Base-by-base conservation (phyloP, 2,329 filamentous ascomycete genomes). In the Didymella keratinophila region DNA sequence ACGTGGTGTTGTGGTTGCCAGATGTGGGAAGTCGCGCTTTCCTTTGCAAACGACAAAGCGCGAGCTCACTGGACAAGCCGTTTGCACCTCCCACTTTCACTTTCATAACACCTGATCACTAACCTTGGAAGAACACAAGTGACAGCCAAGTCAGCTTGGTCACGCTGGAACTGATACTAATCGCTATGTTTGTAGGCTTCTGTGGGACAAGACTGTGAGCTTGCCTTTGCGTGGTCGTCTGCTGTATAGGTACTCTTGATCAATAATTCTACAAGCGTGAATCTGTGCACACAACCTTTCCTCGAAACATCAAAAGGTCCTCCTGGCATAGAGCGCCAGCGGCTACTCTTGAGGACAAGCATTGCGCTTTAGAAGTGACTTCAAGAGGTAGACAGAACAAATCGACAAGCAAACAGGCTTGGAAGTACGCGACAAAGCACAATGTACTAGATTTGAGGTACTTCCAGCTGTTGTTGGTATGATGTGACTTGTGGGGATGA, bases 31-130 rank as follows among this genome's bases (percentile, higher is more conserved):
- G 43, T 28, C 12, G 36, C 28, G 36, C 42, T 30, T 51, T 42
- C 36, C 28, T 37, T 56, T 18, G 18, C 27, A 47, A 48, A 51
- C 20, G 41, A 20, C 14, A 18, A 45, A 25, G 30, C 18, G 47
- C 32, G 23, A 39, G 37, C 20, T 28, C 14, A 7, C 27, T 36
- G 48, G 23, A 36, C 48, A 47, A 28, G 6, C 43, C n/a, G 42
- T 52, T 57, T 47, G 48, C 51, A 32, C 45, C 16, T 28, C 47
- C 50, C 43, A 7, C 25, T 61, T 61, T 56, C 51, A 58, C 54
- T 44, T 55, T 43, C 46, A 54, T 36, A 39, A 32, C 27, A 14
- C n/a, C 25, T 9, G 16, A 10, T 51, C 23, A 23, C 25, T 7
- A 7, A 25, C 3, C 7, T 25, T 25, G n/a, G n/a, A 5, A 32